Conservation (phyloP, 2,329 filamentous ascomycete genomes). For the Fusarium sterilihyphosum region DNA sequence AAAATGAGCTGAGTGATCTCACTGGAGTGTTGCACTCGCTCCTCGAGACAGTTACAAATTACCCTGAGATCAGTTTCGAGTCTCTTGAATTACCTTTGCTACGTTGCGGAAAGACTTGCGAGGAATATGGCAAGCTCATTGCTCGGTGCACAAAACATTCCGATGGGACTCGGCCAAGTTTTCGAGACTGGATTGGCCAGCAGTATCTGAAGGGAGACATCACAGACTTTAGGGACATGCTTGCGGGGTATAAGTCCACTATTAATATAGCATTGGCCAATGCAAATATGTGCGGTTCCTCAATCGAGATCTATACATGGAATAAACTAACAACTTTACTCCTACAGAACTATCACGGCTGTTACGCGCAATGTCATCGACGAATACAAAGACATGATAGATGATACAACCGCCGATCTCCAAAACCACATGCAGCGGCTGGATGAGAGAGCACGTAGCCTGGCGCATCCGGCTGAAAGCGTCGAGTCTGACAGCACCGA, state of each 20-base stretch:
- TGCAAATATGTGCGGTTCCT: conserved; percentile 27
- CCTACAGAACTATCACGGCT: not conserved
- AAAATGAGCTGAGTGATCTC: conserved; percentile 53
- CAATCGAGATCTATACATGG: not conserved
- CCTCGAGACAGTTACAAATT: conserved; percentile 39
- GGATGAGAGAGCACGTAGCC: conserved; percentile 12
- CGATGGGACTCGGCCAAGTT: conserved; percentile 48
- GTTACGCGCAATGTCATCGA: conserved; percentile 8
- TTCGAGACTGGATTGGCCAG: conserved; percentile 56
- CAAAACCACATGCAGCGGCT: conserved; percentile 16
- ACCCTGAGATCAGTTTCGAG: conserved; percentile 20
- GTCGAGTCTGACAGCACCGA: conserved; percentile 15
- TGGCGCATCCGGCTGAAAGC: conserved; percentile 1
- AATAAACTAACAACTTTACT: not conserved
- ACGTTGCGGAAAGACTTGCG: conserved; percentile 55
- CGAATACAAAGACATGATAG: conserved; percentile 18
- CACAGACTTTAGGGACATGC: conserved; percentile 50
- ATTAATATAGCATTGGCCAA: conserved; percentile 38
- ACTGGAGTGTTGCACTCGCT: conserved; percentile 48
- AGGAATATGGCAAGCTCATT: conserved; percentile 52
- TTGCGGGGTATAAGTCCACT: conserved; percentile 53
- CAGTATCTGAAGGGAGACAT: conserved; percentile 57
- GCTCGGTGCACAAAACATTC: conserved; percentile 50
- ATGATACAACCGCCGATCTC: conserved; percentile 23
- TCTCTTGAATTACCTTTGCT: conserved; percentile 48